Evolutionary conservation across 768 basidiomycete species (phyloP), one percentile per base, ranked within the genome.

Genomic region (Boletus sp.): DNA sequence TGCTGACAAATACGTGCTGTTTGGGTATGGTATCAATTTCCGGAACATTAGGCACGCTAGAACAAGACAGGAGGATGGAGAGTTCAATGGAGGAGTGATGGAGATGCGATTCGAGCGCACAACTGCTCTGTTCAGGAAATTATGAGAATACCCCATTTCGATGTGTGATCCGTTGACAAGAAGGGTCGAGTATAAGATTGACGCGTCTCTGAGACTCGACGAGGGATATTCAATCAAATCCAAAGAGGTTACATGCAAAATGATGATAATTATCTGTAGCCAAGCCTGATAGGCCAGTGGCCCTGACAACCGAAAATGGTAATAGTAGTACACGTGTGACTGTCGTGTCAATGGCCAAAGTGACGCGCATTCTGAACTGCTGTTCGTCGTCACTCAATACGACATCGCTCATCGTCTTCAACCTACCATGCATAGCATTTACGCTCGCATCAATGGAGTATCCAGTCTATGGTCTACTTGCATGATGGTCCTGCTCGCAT

Each of bases 391-490:
- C 33, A 11, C 33, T 35, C 24, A 24, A 24, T 24, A 24, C 24
- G 24, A 24, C 24, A 24, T n/a, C 29, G 9, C 32, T 18, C 48
- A 5, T 35, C 12, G 18, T 35, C 47, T 15, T 30, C 47, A 30
- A 18, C 35, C 64, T 18, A 28, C 42, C 42, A 92, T 92, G 90
- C 89, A 92, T 61, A 87, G 77, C 64, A 73, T 85, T 49, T 80
- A 84, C 59, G 76, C 90, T 30, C 80, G 92, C 53, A 67, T 89
- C 63, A 93, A 90, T 74, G 89, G 87, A 70, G 69, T 84, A 62
- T 88, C 87, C 28, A 83, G 87, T 6, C 77, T 89, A 55, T 77
- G 92, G 56, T 89, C 89, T 7, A 83, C 87, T 15, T 91, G 87
- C 66, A 71, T 85, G 62, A 89, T 92, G 86, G 79, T 76, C 7